Evolutionary conservation across 1,284 basidiomycete species (phyloP), one percentile per base, ranked within the genome.

Genomic region (Rhodofomes roseus): DNA sequence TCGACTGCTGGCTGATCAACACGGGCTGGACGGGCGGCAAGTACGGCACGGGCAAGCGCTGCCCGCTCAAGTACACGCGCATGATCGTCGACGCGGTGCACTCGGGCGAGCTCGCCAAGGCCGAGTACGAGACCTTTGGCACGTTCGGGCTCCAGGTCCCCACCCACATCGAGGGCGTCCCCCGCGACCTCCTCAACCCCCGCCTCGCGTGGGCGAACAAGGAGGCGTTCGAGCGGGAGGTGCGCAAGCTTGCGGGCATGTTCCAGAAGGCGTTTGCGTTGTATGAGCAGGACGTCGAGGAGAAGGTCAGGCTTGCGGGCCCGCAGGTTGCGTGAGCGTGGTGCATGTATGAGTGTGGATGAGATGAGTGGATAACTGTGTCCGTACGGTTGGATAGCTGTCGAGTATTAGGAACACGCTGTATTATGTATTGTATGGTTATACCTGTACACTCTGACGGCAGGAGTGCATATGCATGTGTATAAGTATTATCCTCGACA

Each of bases 1-100:
- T 95, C 71, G 79, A 96, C 77, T 98, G 96, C 82, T 99, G 94
- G 94, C 85, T 99, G 72, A 93, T 99, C 86, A 98, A 99, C 89
- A 98, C 96, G 22, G 96, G 96, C 70, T 99, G 96, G 96, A 92
- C 93, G 59, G 90, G 93, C 62, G 96, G 96, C 75, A 95, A 95
- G 77, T 99, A 89, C 74, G 96, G 96, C 60, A 78, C 78, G 23
- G 93, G 93, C 66, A 92, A 92, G 77, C 92, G 95, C 65, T 98
- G 95, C 85, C 90, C 95, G 31, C 88, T 98, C 79, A 93, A 93
- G 75, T 94, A 90, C 81, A 98, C 96, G 46, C 93, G 96, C 60
- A 89, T 90, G 63, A 98, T 98, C 76, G 90, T 99, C 76, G 95
- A 98, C 75, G 91, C 95, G 50, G 95, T 99, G 73, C 97, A 99